phyloP scores from a whole-genome alignment of 805 yeast genomes.

The Metschnikowia cubensis region DNA sequence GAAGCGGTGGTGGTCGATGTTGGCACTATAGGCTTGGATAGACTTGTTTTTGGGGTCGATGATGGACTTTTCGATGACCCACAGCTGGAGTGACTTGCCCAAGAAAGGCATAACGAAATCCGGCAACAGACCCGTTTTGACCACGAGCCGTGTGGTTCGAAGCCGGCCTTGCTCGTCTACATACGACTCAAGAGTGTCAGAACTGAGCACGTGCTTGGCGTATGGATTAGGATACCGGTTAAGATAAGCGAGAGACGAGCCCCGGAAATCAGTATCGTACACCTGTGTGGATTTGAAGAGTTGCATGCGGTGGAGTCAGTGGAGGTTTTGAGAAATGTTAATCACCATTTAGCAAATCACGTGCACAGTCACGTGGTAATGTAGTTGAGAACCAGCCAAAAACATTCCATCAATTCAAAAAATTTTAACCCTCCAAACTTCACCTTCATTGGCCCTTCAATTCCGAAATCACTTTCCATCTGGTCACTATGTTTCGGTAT shows the following conservation, averaged over 20 bases:
- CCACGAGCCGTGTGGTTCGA: conserved; percentile 67
- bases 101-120: conserved; percentile 71
- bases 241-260: conserved; percentile 74
- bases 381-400: too few species aligned
- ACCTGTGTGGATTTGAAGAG: conserved; percentile 52
- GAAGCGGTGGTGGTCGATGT: conserved; percentile 77
- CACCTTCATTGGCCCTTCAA: too few species aligned
- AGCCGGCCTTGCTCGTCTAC: conserved; percentile 63
- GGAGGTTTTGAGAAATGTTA: neutral
- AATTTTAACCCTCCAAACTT: too few species aligned
- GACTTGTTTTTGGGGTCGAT: conserved; percentile 57
- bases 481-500: too few species aligned
- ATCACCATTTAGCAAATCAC: neutral
- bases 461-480: too few species aligned
- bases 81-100: conserved; percentile 59
- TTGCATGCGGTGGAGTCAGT: conserved; percentile 30
- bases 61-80: conserved; percentile 76
- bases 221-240: conserved; percentile 65
- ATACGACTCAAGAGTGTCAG: conserved; percentile 64
- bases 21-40: conserved; percentile 70
- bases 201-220: conserved; percentile 78
- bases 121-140: conserved; percentile 79
- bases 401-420: too few species aligned
- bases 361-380: neutral
- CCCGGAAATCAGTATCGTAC: conserved; percentile 62